Conservation (phyloP, 768 basidiomycete species). For the Tricholoma flavovirens region DNA sequence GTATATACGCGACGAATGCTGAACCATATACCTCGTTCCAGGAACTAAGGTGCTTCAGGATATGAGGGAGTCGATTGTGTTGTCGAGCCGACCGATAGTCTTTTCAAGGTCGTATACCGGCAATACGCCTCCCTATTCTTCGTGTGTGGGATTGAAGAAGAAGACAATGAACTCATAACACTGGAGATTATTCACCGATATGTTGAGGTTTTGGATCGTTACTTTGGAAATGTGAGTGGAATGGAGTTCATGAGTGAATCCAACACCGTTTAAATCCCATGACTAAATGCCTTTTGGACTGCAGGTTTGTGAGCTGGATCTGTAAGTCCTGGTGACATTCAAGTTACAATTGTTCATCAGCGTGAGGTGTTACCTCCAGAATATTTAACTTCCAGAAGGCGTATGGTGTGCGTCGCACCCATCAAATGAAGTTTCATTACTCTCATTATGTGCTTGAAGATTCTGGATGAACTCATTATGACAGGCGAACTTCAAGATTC, state of each 20-base stretch:
- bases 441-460: slow-evolving; percentile 34
- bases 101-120: slow-evolving; percentile 68
- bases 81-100: neutral
- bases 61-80: slow-evolving; percentile 29
- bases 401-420: slow-evolving; percentile 60
- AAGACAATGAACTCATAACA: slow-evolving; percentile 78
- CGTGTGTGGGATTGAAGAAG: slow-evolving; percentile 64
- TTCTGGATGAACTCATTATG: slow-evolving; percentile 90
- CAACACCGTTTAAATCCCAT: slow-evolving; percentile 39
- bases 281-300: slow-evolving; percentile 37
- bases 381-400: slow-evolving; percentile 99
- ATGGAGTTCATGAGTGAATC: slow-evolving; percentile 7
- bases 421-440: neutral
- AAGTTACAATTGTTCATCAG: neutral
- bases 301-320: slow-evolving; percentile 86
- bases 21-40: slow-evolving; percentile 7
- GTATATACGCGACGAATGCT: slow-evolving; percentile 26
- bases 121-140: slow-evolving; percentile 86
- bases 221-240: slow-evolving; percentile 72
- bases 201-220: slow-evolving; percentile 72
- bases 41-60: slow-evolving; percentile 43
- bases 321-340: slow-evolving; percentile 43
- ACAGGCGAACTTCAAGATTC: slow-evolving; percentile 94
- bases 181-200: slow-evolving; percentile 82
- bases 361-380: slow-evolving; percentile 29